Conservation (phyloP, 2,329 filamentous ascomycete genomes). For the Pestalotiopsis sp. region DNA sequence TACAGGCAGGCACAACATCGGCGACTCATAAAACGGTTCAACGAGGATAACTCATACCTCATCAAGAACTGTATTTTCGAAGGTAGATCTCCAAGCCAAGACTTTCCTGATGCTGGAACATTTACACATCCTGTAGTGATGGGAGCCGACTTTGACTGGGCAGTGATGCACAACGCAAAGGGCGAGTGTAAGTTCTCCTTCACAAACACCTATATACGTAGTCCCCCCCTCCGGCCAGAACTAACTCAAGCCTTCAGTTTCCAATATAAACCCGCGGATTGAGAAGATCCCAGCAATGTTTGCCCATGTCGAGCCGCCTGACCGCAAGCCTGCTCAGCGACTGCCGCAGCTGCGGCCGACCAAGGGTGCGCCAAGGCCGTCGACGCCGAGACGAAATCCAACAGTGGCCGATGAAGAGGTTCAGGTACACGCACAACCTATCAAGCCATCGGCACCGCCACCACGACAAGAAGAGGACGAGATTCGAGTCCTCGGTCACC, state of each 20-base stretch:
- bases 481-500: neutral
- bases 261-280: too few relatives aligned
- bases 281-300: neutral
- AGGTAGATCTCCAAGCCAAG: neutral
- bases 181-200: neutral
- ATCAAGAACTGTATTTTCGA: neutral
- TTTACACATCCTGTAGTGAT: neutral
- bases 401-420: neutral
- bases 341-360: neutral
- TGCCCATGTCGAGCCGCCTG: neutral
- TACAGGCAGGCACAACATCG: neutral
- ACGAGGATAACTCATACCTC: neutral
- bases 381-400: neutral
- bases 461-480: neutral
- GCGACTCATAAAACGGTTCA: neutral
- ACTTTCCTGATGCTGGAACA: neutral
- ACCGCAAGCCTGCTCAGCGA: neutral
- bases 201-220: neutral
- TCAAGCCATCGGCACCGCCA: neutral
- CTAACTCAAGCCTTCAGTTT: too few relatives aligned
- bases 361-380: neutral
- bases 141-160: neutral
- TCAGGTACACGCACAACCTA: neutral
- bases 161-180: neutral
- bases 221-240: too few relatives aligned